phyloP scores from a whole-genome alignment of 2,329 filamentous ascomycete genomes.

The Xylariomycetidae sp. region DNA sequence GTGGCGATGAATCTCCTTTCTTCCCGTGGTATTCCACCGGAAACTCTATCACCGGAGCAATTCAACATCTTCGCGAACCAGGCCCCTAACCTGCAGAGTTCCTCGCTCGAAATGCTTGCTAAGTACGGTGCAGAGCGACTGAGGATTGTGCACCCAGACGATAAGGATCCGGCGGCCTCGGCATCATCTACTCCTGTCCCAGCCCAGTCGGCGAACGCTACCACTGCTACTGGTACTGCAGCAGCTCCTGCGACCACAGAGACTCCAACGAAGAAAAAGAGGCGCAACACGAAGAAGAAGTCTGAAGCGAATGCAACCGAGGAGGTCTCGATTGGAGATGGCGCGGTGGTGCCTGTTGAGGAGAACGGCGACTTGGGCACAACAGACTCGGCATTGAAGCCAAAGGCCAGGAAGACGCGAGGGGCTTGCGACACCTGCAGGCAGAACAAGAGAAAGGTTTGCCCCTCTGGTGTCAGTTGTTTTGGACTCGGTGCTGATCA shows the following conservation, averaged over 20 bases:
- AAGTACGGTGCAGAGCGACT: conserved; percentile 52
- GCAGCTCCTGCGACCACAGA: conserved; percentile 11
- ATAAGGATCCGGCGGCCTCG: conserved; percentile 25
- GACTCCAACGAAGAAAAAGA: conserved; percentile 22
- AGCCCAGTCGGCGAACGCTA: conserved; percentile 8
- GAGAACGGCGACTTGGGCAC: conserved; percentile 21
- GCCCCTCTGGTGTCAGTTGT: neutral
- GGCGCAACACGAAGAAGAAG: conserved; percentile 24
- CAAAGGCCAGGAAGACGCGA: conserved; percentile 22
- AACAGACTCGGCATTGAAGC: conserved; percentile 19
- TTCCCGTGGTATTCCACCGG: conserved; percentile 43
- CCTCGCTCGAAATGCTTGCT: conserved; percentile 50
- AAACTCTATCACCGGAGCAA: conserved; percentile 47
- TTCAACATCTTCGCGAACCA: conserved; percentile 57
- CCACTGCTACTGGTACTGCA: conserved; percentile 8
- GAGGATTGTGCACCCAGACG: conserved; percentile 49
- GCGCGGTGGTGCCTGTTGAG: conserved; percentile 19
- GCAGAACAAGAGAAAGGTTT: conserved; percentile 21
- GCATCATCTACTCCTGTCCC: conserved; percentile 18
- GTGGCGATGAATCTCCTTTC: conserved; percentile 42
- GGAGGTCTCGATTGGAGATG: conserved; percentile 18
- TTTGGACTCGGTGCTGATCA: conserved; percentile 2
- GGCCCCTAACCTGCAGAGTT: conserved; percentile 46
- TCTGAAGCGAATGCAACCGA: conserved; percentile 8
- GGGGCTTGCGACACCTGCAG: conserved; percentile 29